Conservation (phyloP, 495 filamentous ascomycete species). For the Penicillium antarcticum region DNA sequence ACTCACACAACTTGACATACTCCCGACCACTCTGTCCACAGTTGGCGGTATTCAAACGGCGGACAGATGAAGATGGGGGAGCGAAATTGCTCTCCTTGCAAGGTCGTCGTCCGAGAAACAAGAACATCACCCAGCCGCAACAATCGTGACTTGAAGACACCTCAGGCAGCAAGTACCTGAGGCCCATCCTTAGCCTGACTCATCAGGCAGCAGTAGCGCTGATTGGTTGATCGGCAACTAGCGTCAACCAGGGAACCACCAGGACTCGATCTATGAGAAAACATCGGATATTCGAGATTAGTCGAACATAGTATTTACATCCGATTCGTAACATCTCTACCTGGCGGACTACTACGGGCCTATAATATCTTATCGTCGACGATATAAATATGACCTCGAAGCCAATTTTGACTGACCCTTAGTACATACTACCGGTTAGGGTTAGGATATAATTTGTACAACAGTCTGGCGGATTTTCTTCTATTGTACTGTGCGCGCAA, state of each 20-base stretch:
- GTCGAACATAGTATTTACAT: neutral
- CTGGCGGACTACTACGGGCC: too few species aligned
- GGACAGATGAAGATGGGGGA: slow-evolving; percentile 8
- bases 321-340: too few species aligned
- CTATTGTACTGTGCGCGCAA: too few species aligned
- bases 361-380: too few species aligned
- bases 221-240: slow-evolving; percentile 7
- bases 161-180: slow-evolving; percentile 26
- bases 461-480: too few species aligned
- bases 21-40: slow-evolving; percentile 8
- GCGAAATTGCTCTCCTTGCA: slow-evolving; percentile 5
- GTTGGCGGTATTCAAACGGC: neutral
- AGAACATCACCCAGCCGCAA: slow-evolving; percentile 21
- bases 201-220: neutral
- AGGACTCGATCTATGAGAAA: neutral
- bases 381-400: too few species aligned
- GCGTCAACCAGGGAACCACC: neutral
- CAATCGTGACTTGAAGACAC: slow-evolving; percentile 7
- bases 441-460: too few species aligned
- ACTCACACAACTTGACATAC: slow-evolving; percentile 11
- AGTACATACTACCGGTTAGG: too few species aligned
- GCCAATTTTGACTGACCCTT: too few species aligned
- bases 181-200: slow-evolving; percentile 8
- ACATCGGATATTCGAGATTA: neutral
- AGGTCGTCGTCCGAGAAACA: slow-evolving; percentile 41